Evolutionary conservation across 768 basidiomycete species (phyloP), one percentile per base, ranked within the genome.

Genomic region (Holtermannia corniformis): DNA sequence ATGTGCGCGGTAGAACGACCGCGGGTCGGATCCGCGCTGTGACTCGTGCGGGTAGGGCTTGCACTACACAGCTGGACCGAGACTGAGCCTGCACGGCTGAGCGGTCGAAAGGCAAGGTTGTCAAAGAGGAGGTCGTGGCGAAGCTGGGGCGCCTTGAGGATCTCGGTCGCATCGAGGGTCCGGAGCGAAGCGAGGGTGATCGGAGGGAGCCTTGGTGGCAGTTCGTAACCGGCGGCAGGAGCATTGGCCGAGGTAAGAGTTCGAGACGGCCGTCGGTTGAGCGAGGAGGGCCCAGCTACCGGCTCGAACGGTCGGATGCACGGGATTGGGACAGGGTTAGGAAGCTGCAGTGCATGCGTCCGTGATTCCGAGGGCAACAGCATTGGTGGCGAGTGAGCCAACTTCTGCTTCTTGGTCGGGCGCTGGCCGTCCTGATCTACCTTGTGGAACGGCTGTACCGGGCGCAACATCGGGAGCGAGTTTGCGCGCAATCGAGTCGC

Each of bases 81-180:
- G 28, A 50, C 44, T n/a, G 51, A 50, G n/a, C 55, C 55, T 59
- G 47, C 13, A 54, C 55, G 43, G 64, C 60, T 21, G 65, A 58
- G 50, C 0, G 72, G 70, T 10, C 72, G 61, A 52, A 74, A 74
- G 50, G 68, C 68, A 21, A 74, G 60, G 46, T 62, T 69, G 58
- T 93, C 90, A 59, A 92, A 91, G 60, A 92, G 80, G 55, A 92
- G 78, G 73, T 92, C 89, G 62, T 93, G 89, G 21, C 91, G 85
- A 54, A 93, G 83, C 68, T 91, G 88, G 21, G 88, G 87, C 71
- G 90, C 90, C 45, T 86, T 81, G 52, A 93, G 77, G 62, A 93
- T 90, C 49, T 84, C 81, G 53, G 84, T 80, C 19, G 93, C 76
- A 69, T 95, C 89, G 47, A 95, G 77, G 66, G 90, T 87, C 64